Base-by-base conservation (phyloP, 1,284 basidiomycete species). In the Fistulina hepatica region DNA sequence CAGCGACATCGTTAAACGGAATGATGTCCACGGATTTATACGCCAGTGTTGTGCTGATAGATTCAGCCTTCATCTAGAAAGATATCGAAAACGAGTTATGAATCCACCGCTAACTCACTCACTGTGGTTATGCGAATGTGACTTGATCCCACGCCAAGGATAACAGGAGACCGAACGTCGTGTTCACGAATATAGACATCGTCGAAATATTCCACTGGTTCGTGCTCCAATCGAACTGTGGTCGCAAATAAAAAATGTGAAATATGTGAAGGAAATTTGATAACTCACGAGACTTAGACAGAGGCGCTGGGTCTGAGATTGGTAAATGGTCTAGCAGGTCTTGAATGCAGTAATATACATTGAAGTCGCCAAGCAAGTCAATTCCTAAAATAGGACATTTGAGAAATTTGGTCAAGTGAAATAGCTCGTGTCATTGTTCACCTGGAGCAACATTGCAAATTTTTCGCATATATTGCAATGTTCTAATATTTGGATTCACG, bases 11-110 rank as follows among this genome's bases (percentile, higher is more conserved):
- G 3, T 70, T 61, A 39, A 89, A 64, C 2, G 76, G 72, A 37
- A 92, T 78, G 42, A 85, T 76, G 49, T 91, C 89, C 1, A 77
- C 82, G 1, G 82, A 74, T 58, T 77, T 76, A 56, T 78, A 83
- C 4, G 72, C 65, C 31, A 83, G 57, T 0, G 63, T 60, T 4
- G 76, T 72, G 5, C 75, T 79, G 33, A 84, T 73, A 1, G 69
- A 60, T 47, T 72, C 65, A 5, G 78, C 70, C 53, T 77, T 77
- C 40, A 76, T 67, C 80, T 82, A 36, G 22, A 37, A 15, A 5
- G 37, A 13, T 36, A 17, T 25, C 10, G 10, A 21, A 40, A 23
- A 40, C 34, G 24, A 46, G 43, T 44, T 39, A 23, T 37, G 34
- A 25, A 24, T 41, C 10, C 22, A 20, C 3, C 22, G 23, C 37